phyloP scores from a whole-genome alignment of 306 rosid genomes.

The Citrullus amarus region DNA sequence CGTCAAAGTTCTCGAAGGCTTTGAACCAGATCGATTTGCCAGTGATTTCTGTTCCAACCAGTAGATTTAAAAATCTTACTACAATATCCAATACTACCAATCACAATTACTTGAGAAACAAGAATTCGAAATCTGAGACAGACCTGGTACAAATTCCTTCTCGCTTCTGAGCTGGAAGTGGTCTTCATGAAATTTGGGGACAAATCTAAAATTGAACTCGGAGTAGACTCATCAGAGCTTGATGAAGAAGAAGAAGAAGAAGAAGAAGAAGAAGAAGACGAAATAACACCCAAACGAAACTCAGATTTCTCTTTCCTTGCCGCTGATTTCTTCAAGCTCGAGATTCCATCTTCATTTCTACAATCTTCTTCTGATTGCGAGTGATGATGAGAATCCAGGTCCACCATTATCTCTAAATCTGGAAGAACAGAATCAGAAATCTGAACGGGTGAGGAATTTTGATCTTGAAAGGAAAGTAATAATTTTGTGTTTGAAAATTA shows the following conservation, averaged over 20 bases:
- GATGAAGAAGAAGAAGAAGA: conserved; percentile 20
- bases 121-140: conserved; percentile 9
- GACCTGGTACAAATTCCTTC: conserved; percentile 42
- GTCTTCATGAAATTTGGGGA: conserved; percentile 45
- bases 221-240: conserved; percentile 16
- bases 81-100: background rate
- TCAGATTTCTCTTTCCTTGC: conserved; percentile 21
- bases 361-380: background rate
- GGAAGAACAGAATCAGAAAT: background rate
- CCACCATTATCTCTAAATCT: background rate
- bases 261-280: conserved; percentile 4
- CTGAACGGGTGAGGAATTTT: background rate
- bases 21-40: conserved; percentile 4
- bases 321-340: conserved; percentile 23
- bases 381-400: background rate
- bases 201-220: conserved; percentile 19
- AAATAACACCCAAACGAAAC: background rate
- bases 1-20: conserved; percentile 13
- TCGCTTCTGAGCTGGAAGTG: conserved; percentile 41
- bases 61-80: background rate
- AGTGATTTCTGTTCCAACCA: background rate
- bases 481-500: background rate
- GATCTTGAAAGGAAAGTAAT: background rate
- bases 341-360: background rate
- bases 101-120: background rate